phyloP scores from a whole-genome alignment of 345 rosid species.

The Cochlearia excelsa region DNA sequence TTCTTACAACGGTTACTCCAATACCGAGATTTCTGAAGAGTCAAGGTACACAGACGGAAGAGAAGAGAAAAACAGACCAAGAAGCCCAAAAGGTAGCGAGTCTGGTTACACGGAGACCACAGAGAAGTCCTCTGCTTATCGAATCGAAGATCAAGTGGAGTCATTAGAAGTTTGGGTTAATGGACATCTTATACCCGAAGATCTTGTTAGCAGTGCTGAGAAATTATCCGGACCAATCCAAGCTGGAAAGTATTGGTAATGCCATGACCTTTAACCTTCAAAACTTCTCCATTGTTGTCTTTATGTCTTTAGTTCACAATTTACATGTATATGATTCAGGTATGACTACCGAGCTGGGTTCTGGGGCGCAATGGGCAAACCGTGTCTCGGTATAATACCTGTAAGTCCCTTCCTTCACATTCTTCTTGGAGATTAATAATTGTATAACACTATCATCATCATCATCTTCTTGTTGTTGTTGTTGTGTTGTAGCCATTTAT shows the following conservation, averaged over 20 bases:
- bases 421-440: too few species aligned
- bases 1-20: not conserved
- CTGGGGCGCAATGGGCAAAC: slow-evolving; percentile 73
- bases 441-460: not conserved
- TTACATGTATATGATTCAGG: slow-evolving; percentile 38
- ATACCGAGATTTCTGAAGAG: slow-evolving; percentile 41
- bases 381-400: slow-evolving; percentile 75
- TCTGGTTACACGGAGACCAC: slow-evolving; percentile 40
- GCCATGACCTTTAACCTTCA: too few species aligned
- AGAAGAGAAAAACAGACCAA: slow-evolving; percentile 36
- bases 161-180: slow-evolving; percentile 50
- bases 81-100: slow-evolving; percentile 32
- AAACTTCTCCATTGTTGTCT: not conserved
- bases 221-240: slow-evolving; percentile 65
- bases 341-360: slow-evolving; percentile 79
- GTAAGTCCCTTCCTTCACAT: slow-evolving; percentile 40
- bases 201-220: slow-evolving; percentile 51
- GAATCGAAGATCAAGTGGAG: slow-evolving; percentile 34
- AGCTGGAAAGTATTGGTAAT: slow-evolving; percentile 72
- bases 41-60: slow-evolving; percentile 38
- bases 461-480: slow-evolving; percentile 18
- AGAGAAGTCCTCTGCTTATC: too few species aligned
- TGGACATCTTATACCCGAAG: slow-evolving; percentile 56
- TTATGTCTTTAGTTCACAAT: not conserved
- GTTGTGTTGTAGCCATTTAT: slow-evolving; percentile 50